These are phyloP conservation scores for Russula sp. DNA, from an alignment of 768 basidiomycete species.

Conservation along the genomic window DNA sequence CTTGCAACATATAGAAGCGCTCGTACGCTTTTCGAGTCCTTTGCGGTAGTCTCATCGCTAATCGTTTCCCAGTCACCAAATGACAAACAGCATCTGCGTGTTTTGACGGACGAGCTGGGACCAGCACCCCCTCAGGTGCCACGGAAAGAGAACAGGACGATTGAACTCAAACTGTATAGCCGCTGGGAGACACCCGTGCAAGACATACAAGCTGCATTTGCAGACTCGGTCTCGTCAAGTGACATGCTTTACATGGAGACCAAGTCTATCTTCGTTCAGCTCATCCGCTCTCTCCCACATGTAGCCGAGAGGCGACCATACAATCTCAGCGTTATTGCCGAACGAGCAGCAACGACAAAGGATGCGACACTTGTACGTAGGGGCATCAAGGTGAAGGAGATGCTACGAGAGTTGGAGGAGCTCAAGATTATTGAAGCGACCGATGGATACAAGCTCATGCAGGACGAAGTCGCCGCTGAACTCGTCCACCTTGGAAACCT, in stretches of 20 bases:
- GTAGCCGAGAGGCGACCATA: slow-evolving; percentile 82
- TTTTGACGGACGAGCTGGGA: slow-evolving; percentile 94
- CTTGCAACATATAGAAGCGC: slow-evolving; percentile 87
- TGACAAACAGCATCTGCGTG: slow-evolving; percentile 95
- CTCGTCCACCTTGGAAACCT: slow-evolving; percentile 94
- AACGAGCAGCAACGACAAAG: slow-evolving; percentile 94
- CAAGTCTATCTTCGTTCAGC: slow-evolving; percentile 97
- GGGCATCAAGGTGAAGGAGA: slow-evolving; percentile 99
- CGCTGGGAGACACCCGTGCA: slow-evolving; percentile 99
- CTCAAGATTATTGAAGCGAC: slow-evolving; percentile 72
- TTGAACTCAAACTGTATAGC: slow-evolving; percentile 89
- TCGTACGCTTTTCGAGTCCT: slow-evolving; percentile 49
- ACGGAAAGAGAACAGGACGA: slow-evolving; percentile 93
- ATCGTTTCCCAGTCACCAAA: slow-evolving; percentile 69
- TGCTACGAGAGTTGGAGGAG: slow-evolving; percentile 94
- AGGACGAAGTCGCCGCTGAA: slow-evolving; percentile 94
- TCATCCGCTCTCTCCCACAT: slow-evolving; percentile 90
- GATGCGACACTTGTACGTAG: slow-evolving; percentile 92
- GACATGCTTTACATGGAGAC: slow-evolving; percentile 99
- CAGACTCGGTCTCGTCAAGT: slow-evolving; percentile 94
- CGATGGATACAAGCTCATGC: slow-evolving; percentile 92
- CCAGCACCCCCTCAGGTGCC: slow-evolving; percentile 92
- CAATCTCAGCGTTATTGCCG: slow-evolving; percentile 82
- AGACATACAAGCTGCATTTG: slow-evolving; percentile 91
- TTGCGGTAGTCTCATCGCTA: not conserved